Base-by-base conservation (phyloP, 1,284 basidiomycete genomes). In the Sporisorium iseilematis-ciliati region DNA sequence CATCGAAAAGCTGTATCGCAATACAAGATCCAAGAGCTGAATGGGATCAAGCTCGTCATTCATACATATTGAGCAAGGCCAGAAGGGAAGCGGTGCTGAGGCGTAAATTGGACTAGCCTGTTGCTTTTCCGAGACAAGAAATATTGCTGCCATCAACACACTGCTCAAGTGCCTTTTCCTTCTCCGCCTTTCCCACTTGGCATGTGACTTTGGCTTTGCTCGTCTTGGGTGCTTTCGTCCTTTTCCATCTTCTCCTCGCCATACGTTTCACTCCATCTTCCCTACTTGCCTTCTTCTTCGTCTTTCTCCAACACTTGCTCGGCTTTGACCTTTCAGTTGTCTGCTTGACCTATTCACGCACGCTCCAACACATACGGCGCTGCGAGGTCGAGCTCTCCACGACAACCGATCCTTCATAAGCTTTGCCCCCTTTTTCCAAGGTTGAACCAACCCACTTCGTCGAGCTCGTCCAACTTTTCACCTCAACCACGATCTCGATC, bases 401-500 rank as follows among this genome's bases (percentile, higher is more conserved):
- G 56, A 63, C 60, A 63, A 59, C 57, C 60, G 52, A 60, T 64
- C 53, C 53, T 10, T 46, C 49, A 29, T 33, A 55, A 69, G 56
- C 56, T 63, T 52, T 29, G 45, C n/a, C 45, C 14, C 35, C 12
- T 38, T 38, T 29, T 35, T 25, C 41, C 23, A 46, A n/a, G 41
- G 42, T 57, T 43, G 43, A 50, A 18, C 7, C 55, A 58, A 45
- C 56, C 3, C 45, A 21, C 16, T 23, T 18, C 54, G 21, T 10
- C 29, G 54, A 45, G 31, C 54, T 20, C 33, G 48, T 16, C 35
- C 35, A n/a, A n/a, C n/a, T n/a, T 49, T 33, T 5, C 14, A 26
- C 45, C 33, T 21, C 45, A 12, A 57, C 55, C 1, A 18, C 45
- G 8, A 21, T 21, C 8, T 48, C 55, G 55, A 50, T 29, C 16